Evolutionary conservation across 345 rosid genomes (phyloP).

Genomic region (Gossypium stocksii): DNA sequence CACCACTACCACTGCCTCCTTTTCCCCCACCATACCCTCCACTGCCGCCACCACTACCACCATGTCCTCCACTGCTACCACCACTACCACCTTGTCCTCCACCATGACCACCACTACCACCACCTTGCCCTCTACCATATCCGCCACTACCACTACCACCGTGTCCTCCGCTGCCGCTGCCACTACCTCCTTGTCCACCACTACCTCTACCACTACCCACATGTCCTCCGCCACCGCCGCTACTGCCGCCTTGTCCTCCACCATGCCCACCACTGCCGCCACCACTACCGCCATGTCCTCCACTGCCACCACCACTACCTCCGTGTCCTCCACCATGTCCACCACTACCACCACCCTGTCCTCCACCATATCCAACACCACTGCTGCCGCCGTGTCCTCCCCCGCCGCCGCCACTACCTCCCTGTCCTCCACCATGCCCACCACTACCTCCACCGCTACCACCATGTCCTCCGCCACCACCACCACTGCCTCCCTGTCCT

Average conservation of each 20-base stretch:
- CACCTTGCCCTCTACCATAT: neutral
- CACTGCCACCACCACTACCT: too few species aligned
- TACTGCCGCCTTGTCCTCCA: too few species aligned
- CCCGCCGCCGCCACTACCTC: accelerated
- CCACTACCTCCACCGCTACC: neutral
- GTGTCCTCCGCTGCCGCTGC: too few species aligned
- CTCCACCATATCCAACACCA: too few species aligned
- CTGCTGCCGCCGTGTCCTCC: accelerated
- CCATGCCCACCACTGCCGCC: too few species aligned
- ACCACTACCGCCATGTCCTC: too few species aligned
- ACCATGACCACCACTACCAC: neutral
- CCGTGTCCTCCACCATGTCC: too few species aligned
- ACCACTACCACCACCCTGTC: too few species aligned
- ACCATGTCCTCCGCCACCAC: neutral
- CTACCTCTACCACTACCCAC: too few species aligned
- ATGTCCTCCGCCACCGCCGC: accelerated
- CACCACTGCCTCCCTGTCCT: neutral
- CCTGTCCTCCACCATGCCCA: neutral
- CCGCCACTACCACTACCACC: neutral
- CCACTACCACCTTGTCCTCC: too few species aligned
- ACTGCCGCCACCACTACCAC: too few species aligned
- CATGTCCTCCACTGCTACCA: too few species aligned
- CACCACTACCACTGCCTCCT: neutral
- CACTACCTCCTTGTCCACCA: neutral
- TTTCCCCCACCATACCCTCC: neutral